Evolutionary conservation across 345 rosid species (phyloP), one percentile per base, ranked within the genome.

Genomic region (Firmiana major): DNA sequence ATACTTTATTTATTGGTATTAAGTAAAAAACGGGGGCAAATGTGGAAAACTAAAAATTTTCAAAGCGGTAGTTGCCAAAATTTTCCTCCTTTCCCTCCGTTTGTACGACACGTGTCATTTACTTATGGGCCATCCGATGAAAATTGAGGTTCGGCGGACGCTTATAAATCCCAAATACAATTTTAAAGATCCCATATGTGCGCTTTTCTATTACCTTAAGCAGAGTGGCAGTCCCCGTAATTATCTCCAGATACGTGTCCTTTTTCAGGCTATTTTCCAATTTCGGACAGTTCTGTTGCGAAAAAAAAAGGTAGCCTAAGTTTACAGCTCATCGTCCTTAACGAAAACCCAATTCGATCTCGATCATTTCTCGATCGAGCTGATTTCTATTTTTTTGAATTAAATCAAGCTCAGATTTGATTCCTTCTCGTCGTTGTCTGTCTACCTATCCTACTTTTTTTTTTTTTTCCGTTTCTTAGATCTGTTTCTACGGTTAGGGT

Each of bases 401-500:
- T n/a, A 26, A 62, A 57, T 82, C 38, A 57, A 62, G 26, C 13
- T 54, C 63, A 0, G 46, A 55, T 73, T 36, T 11, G 43, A 26
- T 58, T 59, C 57, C 10, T 49, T 22, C 48, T 63, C 38, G 15
- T 51, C 60, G 17, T 43, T 22, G 40, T 68, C 79, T 80, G 11
- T 82, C 64, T 58, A 78, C 75, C 43, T 75, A 77, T 79, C 68
- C 70, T 38, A 13, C 10, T 58, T 74, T 82, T 21, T 8, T 21
- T 46, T 16, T 45, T 45, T 9, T 54, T 28, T 26, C 58, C 63
- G 42, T 77, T 48, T 4, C 19, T 21, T 63, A 46, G 31, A 24
- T n/a, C 48, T 2, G 46, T 77, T 70, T 85, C 31, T 79, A 80
- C 80, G 83, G 83, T 80, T 85, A 77, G 81, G 86, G 75, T 78